A percentile compares a stretch with the other conserved stretches of the same genome.
phyloP scores from a whole-genome alignment of 352 stramenopile genomes.

The Phytophthora cryptogea region DNA sequence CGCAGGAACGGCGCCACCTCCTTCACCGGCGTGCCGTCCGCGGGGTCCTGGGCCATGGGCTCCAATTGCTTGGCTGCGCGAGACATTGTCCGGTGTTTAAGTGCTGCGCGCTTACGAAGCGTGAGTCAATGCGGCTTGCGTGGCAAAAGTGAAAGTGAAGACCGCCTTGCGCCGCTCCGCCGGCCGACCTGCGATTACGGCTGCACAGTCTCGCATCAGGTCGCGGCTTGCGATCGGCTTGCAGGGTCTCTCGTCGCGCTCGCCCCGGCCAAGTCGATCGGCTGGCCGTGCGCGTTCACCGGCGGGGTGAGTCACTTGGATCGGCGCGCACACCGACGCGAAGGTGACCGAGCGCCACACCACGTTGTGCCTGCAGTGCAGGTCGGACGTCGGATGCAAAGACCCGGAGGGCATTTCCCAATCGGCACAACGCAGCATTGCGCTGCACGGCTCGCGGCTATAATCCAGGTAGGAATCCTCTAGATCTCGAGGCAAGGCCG shows the following conservation, averaged over 20 bases:
- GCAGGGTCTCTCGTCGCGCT: conserved; percentile 24
- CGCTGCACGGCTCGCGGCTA: not conserved
- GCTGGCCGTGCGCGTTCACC: conserved; percentile 4
- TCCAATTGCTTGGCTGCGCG: conserved; percentile 7
- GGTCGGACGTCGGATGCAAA: conserved; percentile 6
- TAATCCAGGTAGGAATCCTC: not conserved
- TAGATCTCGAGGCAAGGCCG: not conserved
- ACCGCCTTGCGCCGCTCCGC: not conserved
- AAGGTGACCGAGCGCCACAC: conserved; percentile 7
- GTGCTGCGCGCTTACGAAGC: not conserved
- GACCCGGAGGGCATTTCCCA: not conserved
- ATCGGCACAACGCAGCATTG: not conserved
- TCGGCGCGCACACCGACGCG: conserved; percentile 6
- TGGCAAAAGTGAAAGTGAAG: conserved; percentile 35
- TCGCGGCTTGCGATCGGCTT: not conserved
- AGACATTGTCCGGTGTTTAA: conserved; percentile 21
- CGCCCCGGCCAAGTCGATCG: conserved; percentile 5
- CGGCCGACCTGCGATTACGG: conserved; percentile 23
- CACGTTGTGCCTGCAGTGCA: not conserved
- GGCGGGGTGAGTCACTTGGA: conserved; percentile 15
- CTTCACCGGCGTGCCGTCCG: conserved; percentile 36
- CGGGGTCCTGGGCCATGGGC: conserved; percentile 11
- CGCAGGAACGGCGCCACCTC: conserved; percentile 68
- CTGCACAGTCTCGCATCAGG: conserved; percentile 7
- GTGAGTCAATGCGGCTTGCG: conserved; percentile 8